Conservation (phyloP, 352 stramenopile species). For the Aphanomyces euteiches region DNA sequence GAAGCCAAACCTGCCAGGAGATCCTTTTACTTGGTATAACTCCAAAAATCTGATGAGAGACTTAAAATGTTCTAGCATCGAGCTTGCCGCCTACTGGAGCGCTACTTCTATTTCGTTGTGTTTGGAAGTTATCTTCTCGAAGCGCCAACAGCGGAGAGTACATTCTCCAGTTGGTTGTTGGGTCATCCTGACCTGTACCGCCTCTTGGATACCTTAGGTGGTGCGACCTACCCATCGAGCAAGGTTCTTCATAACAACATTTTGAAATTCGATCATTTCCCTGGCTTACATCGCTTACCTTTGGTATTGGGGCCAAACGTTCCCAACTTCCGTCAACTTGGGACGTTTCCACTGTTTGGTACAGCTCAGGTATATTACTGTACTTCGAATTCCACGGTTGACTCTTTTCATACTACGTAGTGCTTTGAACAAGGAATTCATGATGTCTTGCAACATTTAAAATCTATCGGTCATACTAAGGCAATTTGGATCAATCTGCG, state of each 20-base stretch:
- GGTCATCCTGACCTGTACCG: constrained; percentile 68
- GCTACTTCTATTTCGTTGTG: constrained; percentile 86
- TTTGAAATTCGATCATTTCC: constrained; percentile 89
- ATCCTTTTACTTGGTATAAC: constrained; percentile 67
- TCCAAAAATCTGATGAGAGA: constrained; percentile 13
- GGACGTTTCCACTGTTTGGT: constrained; percentile 78
- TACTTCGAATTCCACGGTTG: constrained; percentile 32
- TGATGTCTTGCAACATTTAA: constrained; percentile 60
- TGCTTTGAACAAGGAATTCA: constrained; percentile 67
- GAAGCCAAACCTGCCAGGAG: constrained; percentile 75
- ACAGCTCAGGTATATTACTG: constrained; percentile 50
- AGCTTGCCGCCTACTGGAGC: constrained; percentile 79
- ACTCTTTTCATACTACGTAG: constrained; percentile 23
- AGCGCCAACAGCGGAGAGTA: constrained; percentile 8
- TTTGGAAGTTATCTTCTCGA: constrained; percentile 79
- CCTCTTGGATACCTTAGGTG: constrained; percentile 67
- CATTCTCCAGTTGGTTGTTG: constrained; percentile 80
- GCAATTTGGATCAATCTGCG: constrained; percentile 89
- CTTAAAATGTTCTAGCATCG: constrained; percentile 48
- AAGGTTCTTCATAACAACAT: constrained; percentile 77
- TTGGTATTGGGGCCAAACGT: constrained; percentile 64
- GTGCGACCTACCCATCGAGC: constrained; percentile 77
- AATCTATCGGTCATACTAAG: constrained; percentile 44
- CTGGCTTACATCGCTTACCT: constrained; percentile 63
- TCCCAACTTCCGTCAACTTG: constrained; percentile 83